Evolutionary conservation across 2,329 filamentous ascomycete species (phyloP), one percentile per base, ranked within the genome.

Genomic region (Ceratocystis eucalypticola): DNA sequence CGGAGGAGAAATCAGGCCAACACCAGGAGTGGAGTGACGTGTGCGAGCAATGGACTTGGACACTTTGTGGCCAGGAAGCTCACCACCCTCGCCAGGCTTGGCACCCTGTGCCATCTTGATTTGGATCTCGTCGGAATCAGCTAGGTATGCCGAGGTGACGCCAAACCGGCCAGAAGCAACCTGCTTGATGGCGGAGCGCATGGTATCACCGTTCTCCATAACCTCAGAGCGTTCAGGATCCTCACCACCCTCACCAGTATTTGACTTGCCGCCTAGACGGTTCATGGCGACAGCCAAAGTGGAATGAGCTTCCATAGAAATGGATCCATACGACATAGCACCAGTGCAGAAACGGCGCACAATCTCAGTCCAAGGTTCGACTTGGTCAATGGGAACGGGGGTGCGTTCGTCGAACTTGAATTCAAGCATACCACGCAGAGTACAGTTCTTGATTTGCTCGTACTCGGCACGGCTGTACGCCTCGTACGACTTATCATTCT

Each of bases 91-190:
- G 77, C 93, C 93, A 66, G 93, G 93, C 83, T 97, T 97, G 69
- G 93, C 93, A 75, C 93, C 93, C 78, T 97, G 93, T 8, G 93
- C 93, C 93, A 97, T 97, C 84, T 97, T 97, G 79, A 97, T 97
- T 77, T 97, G 93, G 59, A 97, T 81, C 78, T 97, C 92, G 73
- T 97, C 93, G 20, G 93, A 90, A 75, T 97, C 93, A 62, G 92
- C 91, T 17, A 97, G 84, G 75, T 96, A 97, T 74, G 91, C 89
- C 68, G 90, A 94, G 1, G 93, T 97, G 69, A 96, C 93, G 80
- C 93, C 93, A 73, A 97, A 97, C 73, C 93, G 89, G 69, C 93
- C 93, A 59, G 91, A 96, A 57, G 93, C 93, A 72, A 97, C 89
- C 79, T 97, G 93, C 80, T 97, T 97, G 77, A 97, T 97, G 64